phyloP scores from a whole-genome alignment of 2,329 filamentous ascomycete genomes.

The Pyrenophora graminea region DNA sequence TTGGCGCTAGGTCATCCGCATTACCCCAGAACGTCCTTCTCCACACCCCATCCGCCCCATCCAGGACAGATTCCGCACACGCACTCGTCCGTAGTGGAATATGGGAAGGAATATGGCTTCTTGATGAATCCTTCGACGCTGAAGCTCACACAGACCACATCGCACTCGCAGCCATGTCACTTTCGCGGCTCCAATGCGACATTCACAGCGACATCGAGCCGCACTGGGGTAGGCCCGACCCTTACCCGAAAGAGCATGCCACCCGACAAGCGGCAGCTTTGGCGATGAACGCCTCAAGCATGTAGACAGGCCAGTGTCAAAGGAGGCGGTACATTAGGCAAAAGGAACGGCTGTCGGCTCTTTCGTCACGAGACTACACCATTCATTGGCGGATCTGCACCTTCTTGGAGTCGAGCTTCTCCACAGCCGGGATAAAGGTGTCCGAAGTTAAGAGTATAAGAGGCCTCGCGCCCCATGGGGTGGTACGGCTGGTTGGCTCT shows the following conservation, averaged over 20 bases:
- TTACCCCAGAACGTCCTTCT: constrained; percentile 14
- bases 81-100: neutral
- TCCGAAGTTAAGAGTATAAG: constrained; percentile 18
- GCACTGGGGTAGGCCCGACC: neutral
- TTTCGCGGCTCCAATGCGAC: neutral
- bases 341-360: constrained; percentile 9
- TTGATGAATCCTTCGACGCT: no score
- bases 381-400: constrained; percentile 16
- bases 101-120: no score
- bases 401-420: constrained; percentile 5
- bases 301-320: neutral
- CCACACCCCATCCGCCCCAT: constrained; percentile 7
- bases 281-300: constrained; percentile 4
- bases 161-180: neutral
- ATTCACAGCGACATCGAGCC: neutral
- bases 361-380: constrained; percentile 3
- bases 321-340: constrained; percentile 5
- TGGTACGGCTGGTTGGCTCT: constrained; percentile 7
- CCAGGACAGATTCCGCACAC: neutral
- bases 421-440: constrained; percentile 18
- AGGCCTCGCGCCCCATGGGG: constrained; percentile 15
- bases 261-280: constrained; percentile 7
- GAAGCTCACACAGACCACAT: accelerated
- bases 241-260: constrained; percentile 10
- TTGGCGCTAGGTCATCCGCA: constrained; percentile 11